These are phyloP conservation scores for Talaromyces sp. DNA, from an alignment of 2,329 filamentous ascomycete species.

Conservation along the genomic window DNA sequence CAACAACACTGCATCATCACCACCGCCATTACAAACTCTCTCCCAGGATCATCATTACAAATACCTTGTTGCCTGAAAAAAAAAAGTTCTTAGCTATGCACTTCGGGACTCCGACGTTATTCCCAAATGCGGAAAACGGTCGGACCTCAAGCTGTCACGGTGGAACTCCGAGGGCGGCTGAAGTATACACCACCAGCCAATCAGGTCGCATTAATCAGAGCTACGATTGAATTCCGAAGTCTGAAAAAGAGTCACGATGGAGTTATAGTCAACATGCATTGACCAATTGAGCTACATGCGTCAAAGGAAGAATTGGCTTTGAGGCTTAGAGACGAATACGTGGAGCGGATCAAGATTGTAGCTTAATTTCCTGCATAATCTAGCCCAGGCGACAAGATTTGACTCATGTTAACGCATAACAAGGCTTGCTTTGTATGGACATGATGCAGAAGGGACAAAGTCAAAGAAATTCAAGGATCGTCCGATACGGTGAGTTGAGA, in stretches of 20 bases:
- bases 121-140: background rate
- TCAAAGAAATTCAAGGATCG: background rate
- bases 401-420: background rate
- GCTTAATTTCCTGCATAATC: background rate
- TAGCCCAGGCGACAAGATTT: background rate
- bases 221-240: too few species aligned
- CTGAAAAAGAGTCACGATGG: background rate
- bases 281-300: conserved; percentile 7
- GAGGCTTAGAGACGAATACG: background rate
- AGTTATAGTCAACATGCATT: background rate
- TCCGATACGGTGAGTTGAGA: background rate
- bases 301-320: conserved; percentile 9
- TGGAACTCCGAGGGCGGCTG: background rate
- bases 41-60: background rate
- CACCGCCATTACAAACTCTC: background rate
- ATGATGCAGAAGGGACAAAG: background rate
- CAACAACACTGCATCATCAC: background rate
- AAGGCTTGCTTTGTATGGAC: background rate
- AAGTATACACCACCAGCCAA: background rate
- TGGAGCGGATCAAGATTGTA: background rate
- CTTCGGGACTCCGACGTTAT: background rate
- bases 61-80: conserved; percentile 9
- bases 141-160: background rate
- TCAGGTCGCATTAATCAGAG: background rate
- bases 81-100: background rate